These are phyloP conservation scores for Chalciporus sphaerocephalus DNA, from an alignment of 768 basidiomycete genomes.

Conservation along the genomic window DNA sequence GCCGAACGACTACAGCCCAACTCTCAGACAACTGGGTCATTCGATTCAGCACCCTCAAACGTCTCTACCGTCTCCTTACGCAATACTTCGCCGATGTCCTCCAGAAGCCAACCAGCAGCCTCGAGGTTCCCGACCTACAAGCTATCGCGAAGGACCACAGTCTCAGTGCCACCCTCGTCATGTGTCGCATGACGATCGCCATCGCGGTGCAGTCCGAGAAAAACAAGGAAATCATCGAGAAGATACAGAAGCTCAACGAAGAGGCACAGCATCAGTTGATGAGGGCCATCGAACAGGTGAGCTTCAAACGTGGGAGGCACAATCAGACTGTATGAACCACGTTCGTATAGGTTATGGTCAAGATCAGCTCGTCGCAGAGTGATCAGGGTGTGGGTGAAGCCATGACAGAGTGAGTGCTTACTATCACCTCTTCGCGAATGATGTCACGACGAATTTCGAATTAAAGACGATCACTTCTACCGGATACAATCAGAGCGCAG, in stretches of 20 bases:
- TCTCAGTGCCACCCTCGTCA: conserved; percentile 57
- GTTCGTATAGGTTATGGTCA: conserved; percentile 63
- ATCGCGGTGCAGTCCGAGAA: conserved; percentile 86
- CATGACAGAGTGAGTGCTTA: conserved; percentile 72
- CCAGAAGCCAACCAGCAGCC: conserved; percentile 67
- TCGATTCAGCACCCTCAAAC: conserved; percentile 77
- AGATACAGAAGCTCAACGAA: conserved; percentile 81
- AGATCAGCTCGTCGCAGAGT: conserved; percentile 52
- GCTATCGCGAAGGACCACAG: conserved; percentile 76
- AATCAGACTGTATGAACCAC: conserved; percentile 1
- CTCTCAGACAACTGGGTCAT: conserved; percentile 86
- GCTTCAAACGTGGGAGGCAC: conserved; percentile 17
- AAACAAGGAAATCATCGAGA: conserved; percentile 84
- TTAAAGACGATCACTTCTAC: conserved; percentile 89
- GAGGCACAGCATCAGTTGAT: conserved; percentile 84
- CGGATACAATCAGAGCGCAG: conserved; percentile 77
- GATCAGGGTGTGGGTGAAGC: conserved; percentile 49
- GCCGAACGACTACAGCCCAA: conserved; percentile 53
- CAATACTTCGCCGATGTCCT: conserved; percentile 84
- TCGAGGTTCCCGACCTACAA: conserved; percentile 87
- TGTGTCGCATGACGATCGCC: conserved; percentile 80
- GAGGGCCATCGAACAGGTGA: conserved; percentile 89
- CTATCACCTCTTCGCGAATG: conserved; percentile 4
- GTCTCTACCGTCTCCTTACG: conserved; percentile 82
- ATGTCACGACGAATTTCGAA: conserved; percentile 8